Evolutionary conservation across 1,284 basidiomycete genomes (phyloP).

Genomic region (Ustilago bromivora): DNA sequence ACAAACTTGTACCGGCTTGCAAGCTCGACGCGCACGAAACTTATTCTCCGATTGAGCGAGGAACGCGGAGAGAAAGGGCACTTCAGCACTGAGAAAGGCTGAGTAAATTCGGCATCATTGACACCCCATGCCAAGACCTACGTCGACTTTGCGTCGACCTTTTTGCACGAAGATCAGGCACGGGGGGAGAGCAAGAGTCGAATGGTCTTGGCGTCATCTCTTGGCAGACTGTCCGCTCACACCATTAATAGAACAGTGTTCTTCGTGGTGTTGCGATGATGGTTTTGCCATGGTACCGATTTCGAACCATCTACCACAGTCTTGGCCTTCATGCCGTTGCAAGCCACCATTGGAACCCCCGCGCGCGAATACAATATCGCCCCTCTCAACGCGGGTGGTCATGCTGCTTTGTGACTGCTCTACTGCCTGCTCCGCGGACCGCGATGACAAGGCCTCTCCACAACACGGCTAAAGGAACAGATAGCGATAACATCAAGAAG

Average conservation of each 20-base stretch:
- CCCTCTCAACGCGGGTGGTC: neutral
- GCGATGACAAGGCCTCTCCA: neutral
- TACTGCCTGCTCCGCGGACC: slow-evolving; percentile 1
- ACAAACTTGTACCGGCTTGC: neutral
- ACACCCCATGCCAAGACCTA: slow-evolving; percentile 38
- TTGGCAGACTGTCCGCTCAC: slow-evolving; percentile 21
- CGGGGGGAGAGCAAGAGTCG: slow-evolving; percentile 37
- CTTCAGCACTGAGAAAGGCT: slow-evolving; percentile 1
- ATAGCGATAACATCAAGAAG: slow-evolving; percentile 7
- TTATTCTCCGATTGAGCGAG: slow-evolving; percentile 27
- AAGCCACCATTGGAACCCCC: neutral
- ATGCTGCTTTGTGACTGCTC: slow-evolving; percentile 3
- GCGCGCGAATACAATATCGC: neutral
- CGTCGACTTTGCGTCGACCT: slow-evolving; percentile 19
- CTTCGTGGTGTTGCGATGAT: neutral
- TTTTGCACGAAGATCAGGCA: neutral
- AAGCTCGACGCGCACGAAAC: slow-evolving; percentile 7
- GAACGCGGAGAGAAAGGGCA: slow-evolving; percentile 8
- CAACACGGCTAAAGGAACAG: neutral
- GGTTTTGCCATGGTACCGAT: slow-evolving; percentile 1
- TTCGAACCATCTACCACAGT: slow-evolving; percentile 12
- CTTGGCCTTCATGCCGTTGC: slow-evolving; percentile 19
- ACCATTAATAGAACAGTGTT: neutral
- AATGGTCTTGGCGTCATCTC: slow-evolving; percentile 17
- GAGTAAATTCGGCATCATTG: slow-evolving; percentile 1